Percentiles rank a stretch among this genome's conserved stretches.
phyloP scores from a whole-genome alignment of 163 green algal genomes.

The Scenedesmus sp. region DNA sequence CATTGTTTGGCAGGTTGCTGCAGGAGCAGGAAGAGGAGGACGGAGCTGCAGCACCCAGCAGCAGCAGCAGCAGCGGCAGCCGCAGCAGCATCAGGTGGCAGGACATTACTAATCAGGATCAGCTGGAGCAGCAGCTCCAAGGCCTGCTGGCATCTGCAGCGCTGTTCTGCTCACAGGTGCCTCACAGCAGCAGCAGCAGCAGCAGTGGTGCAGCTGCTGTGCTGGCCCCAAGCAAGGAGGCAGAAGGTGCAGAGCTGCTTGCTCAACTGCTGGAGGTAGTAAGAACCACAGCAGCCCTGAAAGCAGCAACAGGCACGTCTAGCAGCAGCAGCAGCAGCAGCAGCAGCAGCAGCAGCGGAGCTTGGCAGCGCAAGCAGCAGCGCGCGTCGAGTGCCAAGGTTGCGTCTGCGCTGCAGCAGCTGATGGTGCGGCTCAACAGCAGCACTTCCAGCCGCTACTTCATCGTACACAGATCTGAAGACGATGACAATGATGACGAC shows the following conservation, averaged over 20 bases:
- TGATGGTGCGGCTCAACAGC: background rate
- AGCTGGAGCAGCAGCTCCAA: background rate
- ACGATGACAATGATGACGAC: background rate
- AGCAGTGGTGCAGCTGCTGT: background rate
- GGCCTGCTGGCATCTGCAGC: background rate
- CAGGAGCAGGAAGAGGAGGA: background rate
- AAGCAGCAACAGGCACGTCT: background rate
- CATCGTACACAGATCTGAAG: background rate
- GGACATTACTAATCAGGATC: background rate
- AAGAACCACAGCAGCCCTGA: background rate
- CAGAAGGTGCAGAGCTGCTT: constrained; percentile 22
- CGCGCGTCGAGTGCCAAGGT: background rate
- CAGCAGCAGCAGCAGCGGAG: background rate
- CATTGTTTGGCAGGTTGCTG: constrained; percentile 3
- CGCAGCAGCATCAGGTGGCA: background rate
- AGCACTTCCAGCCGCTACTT: background rate
- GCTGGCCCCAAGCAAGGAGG: background rate
- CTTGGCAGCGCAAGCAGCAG: background rate
- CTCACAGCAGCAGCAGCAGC: constrained; percentile 1
- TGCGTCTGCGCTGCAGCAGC: background rate
- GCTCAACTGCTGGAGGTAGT: constrained; percentile 21
- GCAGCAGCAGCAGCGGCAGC: constrained; percentile 5
- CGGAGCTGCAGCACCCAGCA: background rate
- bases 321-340: background rate
- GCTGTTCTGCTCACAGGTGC: background rate